These are phyloP conservation scores for Neovahlkampfia damariscottae DNA, from an alignment of 78 protist genomes.

Conservation along the genomic window DNA sequence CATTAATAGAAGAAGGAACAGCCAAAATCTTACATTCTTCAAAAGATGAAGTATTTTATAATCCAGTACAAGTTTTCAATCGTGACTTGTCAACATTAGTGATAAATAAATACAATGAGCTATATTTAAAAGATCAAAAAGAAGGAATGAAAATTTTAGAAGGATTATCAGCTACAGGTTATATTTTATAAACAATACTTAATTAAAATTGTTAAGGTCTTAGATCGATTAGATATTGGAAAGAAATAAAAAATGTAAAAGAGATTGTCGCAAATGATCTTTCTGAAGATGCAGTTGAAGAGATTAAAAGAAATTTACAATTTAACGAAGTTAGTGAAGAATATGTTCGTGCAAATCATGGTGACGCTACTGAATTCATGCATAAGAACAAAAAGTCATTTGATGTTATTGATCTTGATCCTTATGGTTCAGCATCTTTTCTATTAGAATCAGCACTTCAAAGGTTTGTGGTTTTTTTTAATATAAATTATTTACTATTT, in stretches of 20 bases:
- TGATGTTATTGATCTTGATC: conserved; percentile 96
- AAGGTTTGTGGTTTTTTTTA: background rate
- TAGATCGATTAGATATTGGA: conserved; percentile 75
- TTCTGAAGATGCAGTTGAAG: conserved; percentile 61
- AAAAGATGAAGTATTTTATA: conserved; percentile 76
- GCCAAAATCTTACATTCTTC: background rate
- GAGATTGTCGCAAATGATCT: conserved; percentile 84
- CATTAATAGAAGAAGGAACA: background rate
- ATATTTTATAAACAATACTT: no score
- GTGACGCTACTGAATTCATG: background rate
- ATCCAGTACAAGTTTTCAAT: conserved; percentile 86
- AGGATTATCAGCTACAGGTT: conserved; percentile 92
- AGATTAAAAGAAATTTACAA: conserved; percentile 52
- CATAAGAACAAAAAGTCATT: conserved; percentile 23
- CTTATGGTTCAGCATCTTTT: conserved; percentile 94
- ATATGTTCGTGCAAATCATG: conserved; percentile 10
- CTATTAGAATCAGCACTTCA: conserved; percentile 89
- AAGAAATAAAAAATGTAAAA: conserved; percentile 45
- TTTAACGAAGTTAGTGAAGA: conserved; percentile 60
- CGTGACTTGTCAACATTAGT: conserved; percentile 74
- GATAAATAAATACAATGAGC: conserved; percentile 5
- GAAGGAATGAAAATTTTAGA: conserved; percentile 70
- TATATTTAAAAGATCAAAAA: background rate
- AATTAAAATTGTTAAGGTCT: conserved; percentile 57
- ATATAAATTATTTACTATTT: background rate